A percentile compares a stretch with the other conserved stretches of the same genome.
Evolutionary conservation across 2,329 filamentous ascomycete species (phyloP).

Genomic region (Sporothrix humicola): DNA sequence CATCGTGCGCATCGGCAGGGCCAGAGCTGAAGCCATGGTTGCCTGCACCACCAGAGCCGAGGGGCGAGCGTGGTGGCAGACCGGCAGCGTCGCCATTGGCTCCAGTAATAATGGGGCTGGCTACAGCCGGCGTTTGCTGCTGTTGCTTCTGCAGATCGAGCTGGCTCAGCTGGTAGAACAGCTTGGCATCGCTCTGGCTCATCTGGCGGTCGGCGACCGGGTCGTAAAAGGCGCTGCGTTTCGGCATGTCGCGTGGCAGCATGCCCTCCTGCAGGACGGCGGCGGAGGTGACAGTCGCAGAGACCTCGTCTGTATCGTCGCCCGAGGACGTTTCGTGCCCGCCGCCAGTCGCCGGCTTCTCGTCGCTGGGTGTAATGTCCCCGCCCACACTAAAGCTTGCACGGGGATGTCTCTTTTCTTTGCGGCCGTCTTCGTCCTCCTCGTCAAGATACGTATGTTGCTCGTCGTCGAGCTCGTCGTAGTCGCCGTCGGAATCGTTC

Average conservation of each 20-base stretch:
- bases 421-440: not conserved
- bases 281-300: conserved; percentile 30
- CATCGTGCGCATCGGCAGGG: conserved; percentile 25
- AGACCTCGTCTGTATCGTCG: conserved; percentile 46
- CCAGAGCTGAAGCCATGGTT: conserved; percentile 14
- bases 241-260: conserved; percentile 65
- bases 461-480: conserved; percentile 9
- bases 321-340: not conserved
- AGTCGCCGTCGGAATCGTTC: conserved; percentile 27
- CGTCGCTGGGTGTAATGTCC: conserved; percentile 23
- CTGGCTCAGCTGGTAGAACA: conserved; percentile 92
- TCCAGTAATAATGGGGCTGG: conserved; percentile 52
- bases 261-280: conserved; percentile 58
- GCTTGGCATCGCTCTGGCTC: conserved; percentile 91
- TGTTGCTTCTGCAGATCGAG: conserved; percentile 56
- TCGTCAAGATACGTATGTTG: conserved; percentile 9
- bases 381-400: conserved; percentile 27
- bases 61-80: conserved; percentile 35
- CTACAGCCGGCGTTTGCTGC: conserved; percentile 47
- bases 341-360: not conserved
- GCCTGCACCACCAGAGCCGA: not conserved
- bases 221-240: conserved; percentile 88
- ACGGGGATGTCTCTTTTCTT: not conserved
- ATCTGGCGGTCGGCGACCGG: conserved; percentile 92
- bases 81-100: not conserved